Percentiles rank a stretch among this genome's conserved stretches.
These are phyloP conservation scores for Pythium sukuiense DNA, from an alignment of 352 stramenopile species.

Conservation along the genomic window DNA sequence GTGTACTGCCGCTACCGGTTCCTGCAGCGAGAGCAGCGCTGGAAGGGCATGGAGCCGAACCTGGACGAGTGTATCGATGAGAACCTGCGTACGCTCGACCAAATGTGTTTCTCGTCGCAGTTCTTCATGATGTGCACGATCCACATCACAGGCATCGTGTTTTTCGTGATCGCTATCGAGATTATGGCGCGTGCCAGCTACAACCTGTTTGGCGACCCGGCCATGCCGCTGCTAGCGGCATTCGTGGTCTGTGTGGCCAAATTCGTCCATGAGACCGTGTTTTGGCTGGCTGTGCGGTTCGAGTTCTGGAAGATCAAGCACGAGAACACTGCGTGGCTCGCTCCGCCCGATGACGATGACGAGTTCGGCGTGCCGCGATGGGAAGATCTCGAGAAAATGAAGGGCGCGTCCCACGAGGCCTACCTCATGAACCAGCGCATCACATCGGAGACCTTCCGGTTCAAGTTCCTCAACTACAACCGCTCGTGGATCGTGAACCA, in stretches of 20 bases:
- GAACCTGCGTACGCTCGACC: slow-evolving; percentile 93
- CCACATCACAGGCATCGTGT: slow-evolving; percentile 94
- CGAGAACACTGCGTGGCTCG: slow-evolving; percentile 95
- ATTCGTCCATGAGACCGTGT: slow-evolving; percentile 66
- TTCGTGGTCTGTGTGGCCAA: slow-evolving; percentile 64
- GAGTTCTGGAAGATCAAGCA: slow-evolving; percentile 96
- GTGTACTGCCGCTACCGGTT: slow-evolving; percentile 96
- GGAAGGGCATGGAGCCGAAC: slow-evolving; percentile 96
- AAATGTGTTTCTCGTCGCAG: slow-evolving; percentile 98
- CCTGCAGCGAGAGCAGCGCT: slow-evolving; percentile 94
- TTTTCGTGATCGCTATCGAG: slow-evolving; percentile 94
- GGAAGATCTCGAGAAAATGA: slow-evolving; percentile 92
- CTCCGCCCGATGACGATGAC: slow-evolving; percentile 87
- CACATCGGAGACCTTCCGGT: slow-evolving; percentile 95
- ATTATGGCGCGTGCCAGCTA: slow-evolving; percentile 95
- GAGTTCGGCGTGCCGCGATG: slow-evolving; percentile 91
- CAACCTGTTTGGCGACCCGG: slow-evolving; percentile 96
- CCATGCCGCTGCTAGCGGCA: slow-evolving; percentile 79
- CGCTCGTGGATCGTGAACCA: slow-evolving; percentile 96
- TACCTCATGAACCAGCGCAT: slow-evolving; percentile 98
- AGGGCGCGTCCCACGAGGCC: slow-evolving; percentile 92
- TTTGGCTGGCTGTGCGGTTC: slow-evolving; percentile 86
- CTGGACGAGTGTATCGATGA: slow-evolving; percentile 98
- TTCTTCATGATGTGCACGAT: slow-evolving; percentile 97
- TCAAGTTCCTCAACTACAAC: slow-evolving; percentile 98